Evolutionary conservation across 306 rosid genomes (phyloP), one percentile per base, ranked within the genome.

Genomic region (Castanea sativa): DNA sequence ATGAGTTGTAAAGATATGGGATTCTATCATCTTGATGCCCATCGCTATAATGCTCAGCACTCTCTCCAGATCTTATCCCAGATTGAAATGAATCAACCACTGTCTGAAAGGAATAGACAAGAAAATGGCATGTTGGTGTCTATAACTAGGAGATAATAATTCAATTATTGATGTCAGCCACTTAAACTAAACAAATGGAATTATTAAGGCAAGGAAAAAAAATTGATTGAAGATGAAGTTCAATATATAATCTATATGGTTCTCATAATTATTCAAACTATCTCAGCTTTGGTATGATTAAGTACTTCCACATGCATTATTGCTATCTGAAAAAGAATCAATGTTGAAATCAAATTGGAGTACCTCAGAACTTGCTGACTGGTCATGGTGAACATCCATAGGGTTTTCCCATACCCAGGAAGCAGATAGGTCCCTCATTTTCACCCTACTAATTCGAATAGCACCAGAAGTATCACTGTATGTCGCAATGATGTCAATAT

Each of bases 361-460:
- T 89, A 95, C 97, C 98, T 86, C 85, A 53, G 90, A 81, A 78
- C 67, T 86, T 85, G 71, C 81, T 79, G 88, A 86, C 81, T 75
- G 88, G 19, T 76, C 90, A 76, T 72, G 79, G 76, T 75, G 82
- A 51, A 79, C 89, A 82, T 84, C 82, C 79, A 49, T 73, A 69
- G 95, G 92, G 78, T 90, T 90, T 87, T 95, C 96, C 94, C 92
- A 86, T 43, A 91, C 87, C 99, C 99, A 95, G 32, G 99, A 95
- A 80, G 93, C 87, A 49, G 99, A 95, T 27, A 95, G 77, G 77
- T 89, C 92, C 64, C 87, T 89, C 91, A 88, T 74, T 87, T 89
- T 95, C 85, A 95, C 86, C 89, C 91, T 91, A 80, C 92, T 84
- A 20, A 88, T 85, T 73, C 74, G 89, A 80, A 92, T 20, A 75